Evolutionary conservation across 2,329 filamentous ascomycete species (phyloP), one percentile per base, ranked within the genome.

Genomic region (Cryphonectria carpinicola): DNA sequence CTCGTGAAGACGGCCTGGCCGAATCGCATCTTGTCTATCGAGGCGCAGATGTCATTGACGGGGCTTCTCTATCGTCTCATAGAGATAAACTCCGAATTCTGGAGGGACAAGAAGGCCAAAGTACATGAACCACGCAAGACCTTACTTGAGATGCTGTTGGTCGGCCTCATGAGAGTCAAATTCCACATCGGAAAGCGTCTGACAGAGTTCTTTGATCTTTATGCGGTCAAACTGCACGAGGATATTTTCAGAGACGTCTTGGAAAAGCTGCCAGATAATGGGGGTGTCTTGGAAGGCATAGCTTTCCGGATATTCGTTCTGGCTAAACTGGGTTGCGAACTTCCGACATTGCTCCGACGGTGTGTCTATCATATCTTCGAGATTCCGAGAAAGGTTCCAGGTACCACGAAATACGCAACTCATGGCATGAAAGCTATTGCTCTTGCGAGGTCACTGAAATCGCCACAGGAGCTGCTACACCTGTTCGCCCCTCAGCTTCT

Each of bases 321-420:
- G 14, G 89, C 92, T 1, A 89, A 90, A 69, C 83, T 99, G 70
- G 96, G 93, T 35, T 93, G 93, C 41, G 83, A 85, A 66, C 98
- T 95, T 93, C 90, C 94, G 71, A 97, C 95, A 0, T 85, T 98
- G 28, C 85, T 98, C 60, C 91, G 95, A 66, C 90, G 92, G 74
- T 94, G 94, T 74, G 92, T 97, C 25, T 99, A 98, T 79, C 92
- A 96, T 79, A 94, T 98, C 32, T 97, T 98, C 75, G 96, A 98
- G 79, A 94, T 92, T 0, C 93, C 95, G 1, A 93, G 92, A 1
- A 89, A 90, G 70, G 88, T 97, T 19, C 81, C 86, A 3, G 81
- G 83, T 14, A 92, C 92, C 8, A 84, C 86, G 28, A 82, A 85
- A 28, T 92, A 98, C 81, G 95, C 95, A 1, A 88, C 87, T 69